Evolutionary conservation across 2,329 filamentous ascomycete genomes (phyloP).

Genomic region (Penicillium rolfsii): DNA sequence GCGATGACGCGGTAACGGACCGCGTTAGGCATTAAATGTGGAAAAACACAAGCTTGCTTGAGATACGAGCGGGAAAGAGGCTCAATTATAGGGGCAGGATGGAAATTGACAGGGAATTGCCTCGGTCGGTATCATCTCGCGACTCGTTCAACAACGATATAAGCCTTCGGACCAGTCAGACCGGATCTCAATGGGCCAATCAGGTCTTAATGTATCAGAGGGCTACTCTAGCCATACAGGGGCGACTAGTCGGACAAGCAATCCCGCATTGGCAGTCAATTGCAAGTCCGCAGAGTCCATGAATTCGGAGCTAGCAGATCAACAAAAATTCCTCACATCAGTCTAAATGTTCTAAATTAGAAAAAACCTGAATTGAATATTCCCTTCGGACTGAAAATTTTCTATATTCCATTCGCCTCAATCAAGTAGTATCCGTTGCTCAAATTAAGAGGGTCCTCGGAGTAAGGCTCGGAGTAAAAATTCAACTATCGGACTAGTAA

Average conservation of each 20-base stretch:
- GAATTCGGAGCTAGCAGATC: neutral
- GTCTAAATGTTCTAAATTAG: neutral
- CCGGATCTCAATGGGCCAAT: neutral
- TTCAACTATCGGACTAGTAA: slow-evolving; percentile 1
- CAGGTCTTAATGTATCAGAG: neutral
- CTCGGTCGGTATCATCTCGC: neutral
- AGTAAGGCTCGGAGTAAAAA: slow-evolving; percentile 16
- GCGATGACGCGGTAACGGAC: neutral
- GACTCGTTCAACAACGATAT: neutral
- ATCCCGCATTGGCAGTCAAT: neutral
- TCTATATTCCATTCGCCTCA: slow-evolving; percentile 10
- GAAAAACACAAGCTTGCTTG: neutral
- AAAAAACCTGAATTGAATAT: neutral
- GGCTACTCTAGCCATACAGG: neutral
- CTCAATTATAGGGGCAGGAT: neutral
- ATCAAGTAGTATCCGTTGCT: slow-evolving; percentile 3
- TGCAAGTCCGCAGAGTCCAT: neutral
- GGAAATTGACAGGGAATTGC: neutral
- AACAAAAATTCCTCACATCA: neutral
- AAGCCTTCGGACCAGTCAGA: neutral
- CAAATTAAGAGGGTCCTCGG: slow-evolving; percentile 6
- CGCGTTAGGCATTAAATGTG: neutral
- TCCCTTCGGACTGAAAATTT: neutral
- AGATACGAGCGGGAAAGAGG: neutral
- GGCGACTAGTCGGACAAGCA: neutral